Evolutionary conservation across 768 basidiomycete genomes (phyloP).

Genomic region (Gelatoporia subvermispora): DNA sequence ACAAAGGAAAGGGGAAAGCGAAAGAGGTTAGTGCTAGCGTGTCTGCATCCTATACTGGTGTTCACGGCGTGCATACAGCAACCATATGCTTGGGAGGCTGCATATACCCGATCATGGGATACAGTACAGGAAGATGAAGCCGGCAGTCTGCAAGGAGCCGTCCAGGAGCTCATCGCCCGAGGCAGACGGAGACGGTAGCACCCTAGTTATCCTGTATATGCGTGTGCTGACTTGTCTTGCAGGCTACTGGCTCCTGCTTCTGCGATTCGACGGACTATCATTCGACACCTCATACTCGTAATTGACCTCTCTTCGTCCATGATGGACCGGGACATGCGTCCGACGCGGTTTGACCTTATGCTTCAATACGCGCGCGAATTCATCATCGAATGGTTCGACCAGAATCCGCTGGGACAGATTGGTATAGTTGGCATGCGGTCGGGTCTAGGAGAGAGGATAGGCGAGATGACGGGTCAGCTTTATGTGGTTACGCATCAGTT

Average conservation of each 20-base stretch:
- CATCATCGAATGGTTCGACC: constrained; percentile 96
- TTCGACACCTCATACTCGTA: constrained; percentile 90
- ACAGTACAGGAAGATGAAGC: constrained; percentile 94
- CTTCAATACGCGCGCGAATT: constrained; percentile 91
- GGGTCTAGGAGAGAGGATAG: constrained; percentile 84
- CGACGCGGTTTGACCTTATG: constrained; percentile 87
- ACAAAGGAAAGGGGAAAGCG: constrained; percentile 52
- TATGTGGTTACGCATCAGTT: not conserved
- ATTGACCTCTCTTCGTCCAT: constrained; percentile 89
- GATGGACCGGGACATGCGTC: constrained; percentile 94
- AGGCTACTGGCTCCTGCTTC: constrained; percentile 79
- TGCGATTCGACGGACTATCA: constrained; percentile 91
- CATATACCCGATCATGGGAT: constrained; percentile 94
- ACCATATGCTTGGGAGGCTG: constrained; percentile 95
- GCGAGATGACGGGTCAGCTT: constrained; percentile 84
- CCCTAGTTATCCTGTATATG: constrained; percentile 9
- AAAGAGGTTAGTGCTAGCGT: constrained; percentile 39
- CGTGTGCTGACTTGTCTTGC: not conserved
- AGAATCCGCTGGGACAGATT: constrained; percentile 96
- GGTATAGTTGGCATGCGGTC: constrained; percentile 91
- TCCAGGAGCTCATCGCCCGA: constrained; percentile 84
- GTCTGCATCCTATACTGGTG: constrained; percentile 1
- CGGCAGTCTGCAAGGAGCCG: constrained; percentile 85
- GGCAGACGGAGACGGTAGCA: constrained; percentile 77
- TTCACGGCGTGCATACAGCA: constrained; percentile 38